Evolutionary conservation across 352 stramenopile species (phyloP).

Genomic region (Phytophthora cajani): DNA sequence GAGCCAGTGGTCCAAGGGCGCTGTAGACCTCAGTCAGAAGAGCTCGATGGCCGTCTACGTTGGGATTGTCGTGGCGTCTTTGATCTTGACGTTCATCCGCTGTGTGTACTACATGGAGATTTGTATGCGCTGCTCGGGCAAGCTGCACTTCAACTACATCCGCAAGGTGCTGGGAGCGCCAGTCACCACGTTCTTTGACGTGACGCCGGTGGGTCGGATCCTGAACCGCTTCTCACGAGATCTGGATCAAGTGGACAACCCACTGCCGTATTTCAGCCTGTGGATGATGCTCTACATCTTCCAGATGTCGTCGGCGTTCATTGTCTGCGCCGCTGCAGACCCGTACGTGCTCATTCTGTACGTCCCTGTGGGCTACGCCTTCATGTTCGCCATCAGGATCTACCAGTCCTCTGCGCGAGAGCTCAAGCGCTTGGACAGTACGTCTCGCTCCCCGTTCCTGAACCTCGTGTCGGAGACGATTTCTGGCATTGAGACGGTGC

Average conservation of each 20-base stretch:
- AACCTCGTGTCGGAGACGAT: constrained; percentile 93
- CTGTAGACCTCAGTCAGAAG: constrained; percentile 40
- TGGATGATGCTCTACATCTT: constrained; percentile 58
- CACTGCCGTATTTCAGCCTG: constrained; percentile 59
- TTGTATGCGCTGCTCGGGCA: constrained; percentile 53
- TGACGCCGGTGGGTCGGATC: constrained; percentile 68
- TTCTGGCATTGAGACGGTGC: constrained; percentile 92
- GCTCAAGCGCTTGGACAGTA: constrained; percentile 95
- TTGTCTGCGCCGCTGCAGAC: constrained; percentile 54
- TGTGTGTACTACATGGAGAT: constrained; percentile 57
- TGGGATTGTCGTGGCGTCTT: constrained; percentile 38
- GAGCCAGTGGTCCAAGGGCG: constrained; percentile 51
- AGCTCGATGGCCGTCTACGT: constrained; percentile 49
- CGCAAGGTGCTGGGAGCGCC: constrained; percentile 56
- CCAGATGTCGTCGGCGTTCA: constrained; percentile 42
- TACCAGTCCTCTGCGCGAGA: constrained; percentile 87
- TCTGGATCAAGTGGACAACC: constrained; percentile 66
- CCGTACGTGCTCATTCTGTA: constrained; percentile 66
- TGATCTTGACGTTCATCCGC: constrained; percentile 46
- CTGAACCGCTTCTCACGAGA: constrained; percentile 74
- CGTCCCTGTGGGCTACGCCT: constrained; percentile 41
- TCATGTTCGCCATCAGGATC: constrained; percentile 57
- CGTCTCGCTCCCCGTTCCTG: constrained; percentile 92
- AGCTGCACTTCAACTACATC: constrained; percentile 54
- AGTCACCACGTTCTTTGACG: constrained; percentile 72